Conservation (phyloP, 805 yeast genomes). For the Cyberlindnera xishuangbannaensis region DNA sequence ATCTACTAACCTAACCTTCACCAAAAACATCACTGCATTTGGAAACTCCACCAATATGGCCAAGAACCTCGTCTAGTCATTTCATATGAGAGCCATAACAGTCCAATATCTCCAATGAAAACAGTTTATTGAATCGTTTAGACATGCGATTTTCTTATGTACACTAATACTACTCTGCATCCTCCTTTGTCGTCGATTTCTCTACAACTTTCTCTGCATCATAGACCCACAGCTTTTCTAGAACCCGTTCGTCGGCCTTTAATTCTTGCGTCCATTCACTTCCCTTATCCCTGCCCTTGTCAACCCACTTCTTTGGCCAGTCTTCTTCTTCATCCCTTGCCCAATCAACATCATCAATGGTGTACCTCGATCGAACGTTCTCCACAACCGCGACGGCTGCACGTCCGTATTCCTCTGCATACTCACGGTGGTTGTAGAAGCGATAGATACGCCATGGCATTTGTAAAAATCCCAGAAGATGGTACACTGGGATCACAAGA, state of each 20-base stretch:
- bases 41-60: no score
- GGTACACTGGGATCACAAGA: constrained; percentile 69
- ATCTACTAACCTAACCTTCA: no score
- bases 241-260: constrained; percentile 61
- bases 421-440: constrained; percentile 67
- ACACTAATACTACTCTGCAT: no score
- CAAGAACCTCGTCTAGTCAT: no score
- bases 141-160: no score
- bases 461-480: constrained; percentile 69
- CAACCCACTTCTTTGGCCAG: constrained; percentile 87
- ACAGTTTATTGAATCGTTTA: no score
- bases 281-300: constrained; percentile 60
- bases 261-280: constrained; percentile 89
- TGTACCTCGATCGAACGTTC: constrained; percentile 44
- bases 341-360: constrained; percentile 32
- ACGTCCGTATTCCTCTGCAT: constrained; percentile 59
- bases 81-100: no score
- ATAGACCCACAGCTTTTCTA: constrained; percentile 45
- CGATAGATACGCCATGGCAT: constrained; percentile 74
- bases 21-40: no score
- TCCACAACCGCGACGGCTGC: constrained; percentile 48
- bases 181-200: background rate
- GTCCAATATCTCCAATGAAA: no score
- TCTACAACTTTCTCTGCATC: constrained; percentile 15
- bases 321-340: constrained; percentile 65